A percentile compares a stretch with the other conserved stretches of the same genome.
Conservation (phyloP, 139 green algal genomes). For the Limnomonas spitsbergensis region DNA sequence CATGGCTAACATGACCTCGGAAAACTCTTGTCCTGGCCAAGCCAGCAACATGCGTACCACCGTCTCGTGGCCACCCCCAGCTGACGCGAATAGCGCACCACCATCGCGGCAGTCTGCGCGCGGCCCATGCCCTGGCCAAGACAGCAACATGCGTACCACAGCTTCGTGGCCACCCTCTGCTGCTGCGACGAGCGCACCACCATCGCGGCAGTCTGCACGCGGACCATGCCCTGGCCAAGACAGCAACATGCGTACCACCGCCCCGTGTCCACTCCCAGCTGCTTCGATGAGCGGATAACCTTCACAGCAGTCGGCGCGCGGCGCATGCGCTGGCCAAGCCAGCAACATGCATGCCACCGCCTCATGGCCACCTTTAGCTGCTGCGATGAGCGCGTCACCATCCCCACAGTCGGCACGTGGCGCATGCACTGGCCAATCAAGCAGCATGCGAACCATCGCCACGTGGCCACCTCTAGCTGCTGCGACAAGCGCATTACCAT, state of each 20-base stretch:
- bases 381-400: background rate
- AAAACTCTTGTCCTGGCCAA: too few relatives aligned
- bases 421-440: background rate
- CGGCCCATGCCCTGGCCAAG: background rate
- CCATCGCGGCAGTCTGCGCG: too few relatives aligned
- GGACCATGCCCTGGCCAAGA: background rate
- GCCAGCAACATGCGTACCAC: too few relatives aligned
- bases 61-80: background rate
- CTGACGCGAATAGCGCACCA: background rate
- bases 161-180: background rate
- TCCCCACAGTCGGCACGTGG: background rate
- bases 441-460: background rate
- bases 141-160: slow-evolving; percentile 9
- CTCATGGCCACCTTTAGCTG: background rate
- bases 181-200: background rate
- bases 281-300: background rate
- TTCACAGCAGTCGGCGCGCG: slow-evolving; percentile 9
- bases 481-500: background rate
- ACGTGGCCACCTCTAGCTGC: background rate
- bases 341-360: slow-evolving; percentile 3
- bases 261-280: background rate
- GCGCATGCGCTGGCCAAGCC: background rate
- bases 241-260: slow-evolving; percentile 3
- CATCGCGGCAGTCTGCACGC: slow-evolving; percentile 1
- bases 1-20: too few relatives aligned